Evolutionary conservation across 441 rosid species (phyloP), one percentile per base, ranked within the genome.

Genomic region (Breynia disticha): DNA sequence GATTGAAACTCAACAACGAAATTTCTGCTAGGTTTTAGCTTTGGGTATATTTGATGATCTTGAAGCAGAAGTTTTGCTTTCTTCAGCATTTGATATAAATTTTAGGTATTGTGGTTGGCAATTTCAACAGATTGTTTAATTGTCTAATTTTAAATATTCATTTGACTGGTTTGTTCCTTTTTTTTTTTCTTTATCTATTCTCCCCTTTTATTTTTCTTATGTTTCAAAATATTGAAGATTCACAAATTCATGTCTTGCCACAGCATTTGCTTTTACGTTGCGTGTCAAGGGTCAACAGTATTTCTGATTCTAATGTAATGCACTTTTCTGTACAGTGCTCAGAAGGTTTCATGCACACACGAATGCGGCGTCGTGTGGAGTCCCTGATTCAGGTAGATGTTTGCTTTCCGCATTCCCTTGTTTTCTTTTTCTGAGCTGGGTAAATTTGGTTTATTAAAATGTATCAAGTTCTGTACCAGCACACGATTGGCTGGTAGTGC

Each of bases 331-430:
- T 14, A 51, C 67, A 89, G 96, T 81, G 87, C 74, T 83, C 97
- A 0, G 96, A 83, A 68, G 94, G 94, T 28, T 89, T 94, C 77
- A 89, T 94, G 95, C 99, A 89, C 61, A 89, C 94, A 11, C 76
- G 97, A 49, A 89, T 94, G 96, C 79, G 94, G 55, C 79, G 94
- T 15, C 96, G 87, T 11, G 97, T 89, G 44, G 96, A 94, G 67
- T 80, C 97, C 47, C 61, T 94, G 63, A 87, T 94, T 70, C 80
- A 87, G 94, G 99, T 93, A 68, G 48, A 53, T 63, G 19, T 39
- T 48, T 42, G 19, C 20, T 41, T 38, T 56, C 45, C 57, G 38
- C 37, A 4, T 11, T 37, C 20, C 17, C 52, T 21, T 38, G 15
- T 11, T 37, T 46, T 48, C 7, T 45, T 21, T 52, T 21, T 16